Base-by-base conservation (phyloP, 495 filamentous ascomycete genomes). In the Daldinia caldariorum region DNA sequence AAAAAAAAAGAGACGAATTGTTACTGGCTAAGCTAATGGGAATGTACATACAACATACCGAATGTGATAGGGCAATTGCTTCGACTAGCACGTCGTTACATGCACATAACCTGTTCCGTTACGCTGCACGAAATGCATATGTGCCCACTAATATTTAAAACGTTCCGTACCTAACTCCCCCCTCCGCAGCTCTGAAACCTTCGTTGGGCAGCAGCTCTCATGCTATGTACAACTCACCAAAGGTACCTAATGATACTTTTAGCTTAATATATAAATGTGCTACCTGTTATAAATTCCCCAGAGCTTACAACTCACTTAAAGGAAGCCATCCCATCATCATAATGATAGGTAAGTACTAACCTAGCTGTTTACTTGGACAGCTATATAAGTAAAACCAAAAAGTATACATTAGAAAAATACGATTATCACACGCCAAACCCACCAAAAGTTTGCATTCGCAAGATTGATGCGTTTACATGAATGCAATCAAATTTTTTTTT, bases 111-210 rank as follows among this genome's bases (percentile, higher is more conserved):
- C 47, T 55, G 22, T 51, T 32, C 39, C 31, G 49, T 38, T 39
- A 16, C 53, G 53, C 53, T 34, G 16, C 45, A 43, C 45, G 39
- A 29, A 58, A 67, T 71, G 63, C 69, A 67, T 59, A 34, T 59
- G 63, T 58, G 63, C 63, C 68, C 63, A 66, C 63, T 66, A 71
- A 63, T 66, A 49, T 37, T 56, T 34, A 13, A 43, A 39, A 50
- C 50, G 31, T 50, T 66, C 67, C 61, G 67, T 62, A 71, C 62
- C 68, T 47, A 61, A 47, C 63, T 22, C 63, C 53, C 43, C 22
- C 31, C 31, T 12, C 29, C 37, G 53, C 67, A 67, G 60, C 63
- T 59, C 69, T 58, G 26, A 55, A 32, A 55, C 10, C 6, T 9
- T 55, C n/a, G 51, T 55, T 37, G 51, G 51, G 51, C 51, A 55